Base-by-base conservation (phyloP, 2,329 filamentous ascomycete genomes). In the Periconia digitata region DNA sequence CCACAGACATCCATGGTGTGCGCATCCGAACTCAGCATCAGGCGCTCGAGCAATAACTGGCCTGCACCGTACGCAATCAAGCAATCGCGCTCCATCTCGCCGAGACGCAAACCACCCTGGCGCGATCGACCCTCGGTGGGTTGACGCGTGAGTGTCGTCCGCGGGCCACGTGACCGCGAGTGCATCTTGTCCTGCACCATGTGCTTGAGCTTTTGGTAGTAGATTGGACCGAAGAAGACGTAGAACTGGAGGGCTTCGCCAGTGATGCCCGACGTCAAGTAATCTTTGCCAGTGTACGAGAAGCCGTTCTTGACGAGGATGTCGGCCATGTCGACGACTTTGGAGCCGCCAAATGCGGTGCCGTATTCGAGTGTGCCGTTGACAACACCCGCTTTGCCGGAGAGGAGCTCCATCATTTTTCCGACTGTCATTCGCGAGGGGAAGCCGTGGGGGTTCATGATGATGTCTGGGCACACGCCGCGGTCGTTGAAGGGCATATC, bases 111-210 rank as follows among this genome's bases (percentile, higher is more conserved):
- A 71, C 94, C 94, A 72, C 94, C 94, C 57, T 95, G 90, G 48
- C 92, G 80, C 8, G 92, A 95, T 62, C 94, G 85, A 79, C 94
- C 94, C 76, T 99, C 94, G 0, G 92, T 99, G 0, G 94, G 94
- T 71, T 99, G 94, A 8, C 94, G 85, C 1, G 94, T 99, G 21
- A 99, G 80, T 56, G 96, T 94, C 21, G 92, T 92, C 12, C 89
- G 83, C 0, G 94, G 95, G 0, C 95, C 95, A 13, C 90, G 86
- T 2, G 92, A 86, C 53, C 94, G 90, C 24, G 90, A 92, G 75
- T 99, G 94, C 94, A 99, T 97, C 77, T 99, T 99, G 71, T 99
- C 94, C 72, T 97, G 92, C 3, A 99, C 94, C 94, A 99, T 99
- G 80, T 99, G 94, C 82, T 99, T 99, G 57, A 99, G 84, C 59